Evolutionary conservation across 371 early-diverging fungal genomes (phyloP).

Genomic region (Rhizopus delemar): DNA sequence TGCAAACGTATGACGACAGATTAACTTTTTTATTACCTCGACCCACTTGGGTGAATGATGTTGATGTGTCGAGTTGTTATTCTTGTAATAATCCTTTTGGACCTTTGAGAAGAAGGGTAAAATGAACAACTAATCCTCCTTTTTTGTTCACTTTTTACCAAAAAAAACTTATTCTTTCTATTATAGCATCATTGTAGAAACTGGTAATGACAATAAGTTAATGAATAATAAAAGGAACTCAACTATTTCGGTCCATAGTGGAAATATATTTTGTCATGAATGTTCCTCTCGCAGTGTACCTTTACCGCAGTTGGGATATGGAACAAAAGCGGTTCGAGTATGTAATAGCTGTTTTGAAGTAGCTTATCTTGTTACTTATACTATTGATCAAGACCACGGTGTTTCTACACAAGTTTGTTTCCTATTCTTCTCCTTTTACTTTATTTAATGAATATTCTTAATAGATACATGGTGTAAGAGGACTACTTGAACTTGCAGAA

Average conservation of each 20-base stretch:
- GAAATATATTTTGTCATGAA: constrained; percentile 65
- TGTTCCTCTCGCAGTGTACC: constrained; percentile 60
- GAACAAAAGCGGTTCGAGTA: constrained; percentile 59
- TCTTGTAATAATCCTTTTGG: constrained; percentile 44
- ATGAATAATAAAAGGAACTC: neutral
- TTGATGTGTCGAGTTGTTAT: constrained; percentile 42
- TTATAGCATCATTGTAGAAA: constrained; percentile 67
- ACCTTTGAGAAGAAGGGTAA: constrained; percentile 51
- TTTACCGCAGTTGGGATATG: constrained; percentile 64
- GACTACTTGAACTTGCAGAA: constrained; percentile 59
- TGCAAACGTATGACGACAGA: constrained; percentile 37
- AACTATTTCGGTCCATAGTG: constrained; percentile 34
- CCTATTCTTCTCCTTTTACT: neutral
- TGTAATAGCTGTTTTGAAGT: constrained; percentile 67
- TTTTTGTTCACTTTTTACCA: neutral
- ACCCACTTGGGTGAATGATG: constrained; percentile 55
- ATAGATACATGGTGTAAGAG: constrained; percentile 67
- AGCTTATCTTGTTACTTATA: constrained; percentile 64
- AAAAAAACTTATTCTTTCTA: neutral
- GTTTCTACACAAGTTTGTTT: constrained; percentile 56
- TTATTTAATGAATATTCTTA: neutral
- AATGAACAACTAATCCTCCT: too few relatives aligned
- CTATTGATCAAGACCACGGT: constrained; percentile 63
- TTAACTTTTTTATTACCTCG: constrained; percentile 50
- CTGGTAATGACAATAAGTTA: constrained; percentile 48